phyloP scores from a whole-genome alignment of 768 basidiomycete genomes.

The Fomitopsis serialis region DNA sequence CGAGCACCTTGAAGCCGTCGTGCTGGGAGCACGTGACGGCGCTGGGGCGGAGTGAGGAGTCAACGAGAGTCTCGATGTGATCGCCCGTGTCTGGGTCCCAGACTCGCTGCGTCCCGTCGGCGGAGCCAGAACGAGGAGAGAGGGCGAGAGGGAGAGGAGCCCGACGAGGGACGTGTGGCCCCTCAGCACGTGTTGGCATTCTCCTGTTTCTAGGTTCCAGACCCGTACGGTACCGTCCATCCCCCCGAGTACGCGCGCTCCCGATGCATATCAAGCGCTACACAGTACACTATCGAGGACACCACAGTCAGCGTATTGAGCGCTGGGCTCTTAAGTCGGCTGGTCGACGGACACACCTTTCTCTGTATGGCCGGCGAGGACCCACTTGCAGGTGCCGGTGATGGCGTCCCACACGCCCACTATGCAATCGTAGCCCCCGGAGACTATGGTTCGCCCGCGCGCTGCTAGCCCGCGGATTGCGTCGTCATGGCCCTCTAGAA shows the following conservation, averaged over 20 bases:
- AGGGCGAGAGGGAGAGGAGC: slow-evolving; percentile 84
- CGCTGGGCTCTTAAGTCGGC: slow-evolving; percentile 7
- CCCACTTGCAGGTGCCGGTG: slow-evolving; percentile 68
- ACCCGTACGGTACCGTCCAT: slow-evolving; percentile 95
- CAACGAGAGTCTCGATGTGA: slow-evolving; percentile 67
- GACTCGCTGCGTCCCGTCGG: slow-evolving; percentile 77
- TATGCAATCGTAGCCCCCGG: slow-evolving; percentile 89
- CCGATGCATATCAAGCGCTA: slow-evolving; percentile 76
- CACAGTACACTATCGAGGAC: slow-evolving; percentile 86
- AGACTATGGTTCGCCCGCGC: slow-evolving; percentile 83
- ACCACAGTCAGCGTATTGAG: too few species aligned
- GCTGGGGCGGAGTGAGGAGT: slow-evolving; percentile 72
- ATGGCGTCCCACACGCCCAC: slow-evolving; percentile 91
- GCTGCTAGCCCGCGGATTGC: slow-evolving; percentile 84
- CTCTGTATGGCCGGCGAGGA: slow-evolving; percentile 78
- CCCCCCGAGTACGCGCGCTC: slow-evolving; percentile 86
- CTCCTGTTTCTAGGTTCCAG: slow-evolving; percentile 80
- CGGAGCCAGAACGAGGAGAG: slow-evolving; percentile 89
- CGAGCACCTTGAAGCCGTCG: slow-evolving; percentile 90
- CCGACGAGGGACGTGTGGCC: slow-evolving; percentile 90
- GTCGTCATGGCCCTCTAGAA: slow-evolving; percentile 78
- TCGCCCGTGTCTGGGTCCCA: slow-evolving; percentile 85
- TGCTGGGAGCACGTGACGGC: slow-evolving; percentile 97
- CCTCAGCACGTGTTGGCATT: slow-evolving; percentile 68
- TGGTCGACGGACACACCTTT: slow-evolving; percentile 49